Base-by-base conservation (phyloP, 176 grass and related monocot genomes). In the Chrysopogon serrulatus region DNA sequence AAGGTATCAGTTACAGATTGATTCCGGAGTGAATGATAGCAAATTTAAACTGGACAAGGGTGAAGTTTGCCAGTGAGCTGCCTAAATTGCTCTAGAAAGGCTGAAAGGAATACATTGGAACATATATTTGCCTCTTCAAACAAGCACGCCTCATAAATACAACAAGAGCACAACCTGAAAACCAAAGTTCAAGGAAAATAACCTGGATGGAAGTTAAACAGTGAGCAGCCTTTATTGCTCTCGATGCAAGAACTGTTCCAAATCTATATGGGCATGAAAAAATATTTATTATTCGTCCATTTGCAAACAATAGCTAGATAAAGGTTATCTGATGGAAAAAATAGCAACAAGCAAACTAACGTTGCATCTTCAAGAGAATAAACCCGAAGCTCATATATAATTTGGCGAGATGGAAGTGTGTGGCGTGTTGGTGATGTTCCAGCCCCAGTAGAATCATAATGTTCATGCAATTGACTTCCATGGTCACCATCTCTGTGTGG, bases 141-240 rank as follows among this genome's bases (percentile, higher is more conserved):
- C 40, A 65, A 65, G 28, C 37, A 64, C 43, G 84, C 34, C 27
- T 30, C 28, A 5, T 31, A 65, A 45, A 79, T 33, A 31, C 8
- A 79, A 79, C 44, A 32, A 17, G 17, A 79, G 66, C 11, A 24
- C 31, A 47, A 10, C 41, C 13, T 30, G 5, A 80, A 32, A 35
- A 66, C 69, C 27, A 64, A 31, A 66, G 79, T 72, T 18, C 57
- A 56, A 77, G 68, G 65, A 78, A 77, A 82, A 57, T 79, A 81
- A 97, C 96, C 94, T 99, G 96, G 88, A 99, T 99, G 64, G 96
- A 99, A 53, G 96, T 99, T 85, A 99, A 90, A 82, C 96, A 99
- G 94, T 99, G 96, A 34, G 96, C 96, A 37, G 96, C 93, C 72
- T 93, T 90, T 74, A 99, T 94, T 71, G 93, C 96, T 75, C 91